phyloP scores from a whole-genome alignment of 768 basidiomycete species.

The Trametes gibbosa region DNA sequence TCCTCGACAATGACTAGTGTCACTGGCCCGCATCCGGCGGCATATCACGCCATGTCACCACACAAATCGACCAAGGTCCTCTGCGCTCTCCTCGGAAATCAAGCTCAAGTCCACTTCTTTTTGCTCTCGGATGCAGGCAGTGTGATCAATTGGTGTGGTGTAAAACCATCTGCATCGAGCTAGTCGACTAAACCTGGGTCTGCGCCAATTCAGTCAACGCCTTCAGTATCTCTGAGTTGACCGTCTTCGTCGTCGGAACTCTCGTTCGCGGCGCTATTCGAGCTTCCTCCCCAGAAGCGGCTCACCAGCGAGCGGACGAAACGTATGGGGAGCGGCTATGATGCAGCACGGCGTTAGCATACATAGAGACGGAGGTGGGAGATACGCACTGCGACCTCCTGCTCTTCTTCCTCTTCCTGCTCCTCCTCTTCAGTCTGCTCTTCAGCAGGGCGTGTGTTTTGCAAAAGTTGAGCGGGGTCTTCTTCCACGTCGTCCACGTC shows the following conservation, averaged over 20 bases:
- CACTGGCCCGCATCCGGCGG: too few relatives aligned
- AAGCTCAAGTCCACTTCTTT: too few relatives aligned
- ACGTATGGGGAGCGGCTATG: constrained; percentile 57
- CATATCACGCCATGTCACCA: too few relatives aligned
- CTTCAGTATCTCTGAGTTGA: constrained; percentile 19
- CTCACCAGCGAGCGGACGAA: constrained; percentile 57
- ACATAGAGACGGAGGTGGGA: not conserved
- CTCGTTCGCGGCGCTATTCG: constrained; percentile 21
- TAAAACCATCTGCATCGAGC: too few relatives aligned
- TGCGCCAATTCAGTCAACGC: constrained; percentile 16
- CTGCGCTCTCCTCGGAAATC: too few relatives aligned
- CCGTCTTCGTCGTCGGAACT: constrained; percentile 41
- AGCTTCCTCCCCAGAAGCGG: constrained; percentile 52
- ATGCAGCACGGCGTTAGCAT: not conserved
- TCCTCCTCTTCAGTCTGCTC: constrained; percentile 29
- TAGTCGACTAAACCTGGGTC: too few relatives aligned
- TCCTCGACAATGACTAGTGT: too few relatives aligned
- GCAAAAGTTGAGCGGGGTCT: constrained; percentile 26
- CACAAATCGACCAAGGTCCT: too few relatives aligned
- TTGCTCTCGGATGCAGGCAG: too few relatives aligned
- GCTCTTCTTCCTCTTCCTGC: constrained; percentile 46
- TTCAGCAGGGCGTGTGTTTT: constrained; percentile 21
- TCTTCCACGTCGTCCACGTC: constrained; percentile 44
- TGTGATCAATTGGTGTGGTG: too few relatives aligned
- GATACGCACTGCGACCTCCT: constrained; percentile 46